Conservation (phyloP, 805 yeast species). For the Wickerhamomyces ciferrii region DNA sequence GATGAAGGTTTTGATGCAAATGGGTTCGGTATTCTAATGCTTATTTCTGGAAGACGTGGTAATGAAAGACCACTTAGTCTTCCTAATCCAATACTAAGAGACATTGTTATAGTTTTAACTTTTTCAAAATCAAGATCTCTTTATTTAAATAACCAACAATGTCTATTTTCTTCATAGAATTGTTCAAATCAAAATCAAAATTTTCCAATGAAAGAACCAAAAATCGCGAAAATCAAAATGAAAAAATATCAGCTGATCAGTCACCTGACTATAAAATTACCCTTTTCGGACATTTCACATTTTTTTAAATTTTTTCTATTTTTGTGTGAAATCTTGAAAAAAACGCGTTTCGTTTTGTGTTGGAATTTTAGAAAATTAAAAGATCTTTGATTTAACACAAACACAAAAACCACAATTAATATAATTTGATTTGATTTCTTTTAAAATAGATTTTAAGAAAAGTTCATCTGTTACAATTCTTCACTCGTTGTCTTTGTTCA, state of each 20-base stretch:
- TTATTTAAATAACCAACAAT: too few relatives aligned
- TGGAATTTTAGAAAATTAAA: too few relatives aligned
- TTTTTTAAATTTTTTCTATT: not conserved
- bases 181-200: not conserved
- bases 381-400: too few relatives aligned
- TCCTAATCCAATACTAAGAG: slow-evolving; percentile 16
- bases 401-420: too few relatives aligned
- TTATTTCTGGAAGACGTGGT: slow-evolving; percentile 21
- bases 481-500: too few relatives aligned
- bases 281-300: not conserved
- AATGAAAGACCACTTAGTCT: slow-evolving; percentile 11
- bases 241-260: not conserved
- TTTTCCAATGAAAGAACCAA: not conserved
- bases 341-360: slow-evolving; percentile 15
- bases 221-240: too few relatives aligned
- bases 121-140: too few relatives aligned
- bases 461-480: too few relatives aligned
- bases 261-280: slow-evolving; percentile 1
- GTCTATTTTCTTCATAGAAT: too few relatives aligned
- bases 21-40: slow-evolving; percentile 19
- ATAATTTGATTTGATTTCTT: not conserved
- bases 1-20: slow-evolving; percentile 5
- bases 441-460: not conserved
- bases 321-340: not conserved
- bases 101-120: slow-evolving; percentile 8